These are phyloP conservation scores for Tetrapisispora taiwanensis DNA, from an alignment of 805 yeast genomes.

Conservation along the genomic window DNA sequence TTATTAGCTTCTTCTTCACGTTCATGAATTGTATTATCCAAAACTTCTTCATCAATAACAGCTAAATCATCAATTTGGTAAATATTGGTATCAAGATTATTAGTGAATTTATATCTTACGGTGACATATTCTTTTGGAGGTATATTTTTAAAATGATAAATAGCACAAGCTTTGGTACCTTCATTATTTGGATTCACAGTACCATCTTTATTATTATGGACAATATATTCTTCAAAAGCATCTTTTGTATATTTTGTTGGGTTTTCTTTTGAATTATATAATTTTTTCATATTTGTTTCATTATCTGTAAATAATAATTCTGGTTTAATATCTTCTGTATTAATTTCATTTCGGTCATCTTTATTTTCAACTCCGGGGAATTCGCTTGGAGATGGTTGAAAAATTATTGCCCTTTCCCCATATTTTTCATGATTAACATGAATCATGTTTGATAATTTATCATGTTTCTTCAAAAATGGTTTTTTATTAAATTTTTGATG, in stretches of 20 bases:
- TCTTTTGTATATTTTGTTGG: conserved; percentile 61
- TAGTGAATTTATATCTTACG: conserved; percentile 62
- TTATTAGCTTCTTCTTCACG: conserved; percentile 87
- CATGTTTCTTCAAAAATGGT: conserved; percentile 37
- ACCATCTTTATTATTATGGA: conserved; percentile 42
- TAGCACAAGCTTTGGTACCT: conserved; percentile 83
- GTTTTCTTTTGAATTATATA: conserved; percentile 53
- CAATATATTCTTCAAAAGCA: conserved; percentile 79
- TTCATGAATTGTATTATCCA: conserved; percentile 56
- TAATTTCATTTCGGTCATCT: conserved; percentile 8
- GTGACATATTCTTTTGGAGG: conserved; percentile 85
- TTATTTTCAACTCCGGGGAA: conserved; percentile 29
- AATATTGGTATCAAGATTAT: conserved; percentile 21
- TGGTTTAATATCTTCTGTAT: conserved; percentile 58
- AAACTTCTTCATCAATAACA: conserved; percentile 58
- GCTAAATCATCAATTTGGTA: conserved; percentile 25
- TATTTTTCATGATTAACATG: conserved; percentile 57
- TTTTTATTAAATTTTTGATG: conserved; percentile 35
- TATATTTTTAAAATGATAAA: conserved; percentile 69
- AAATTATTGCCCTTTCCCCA: conserved; percentile 54
- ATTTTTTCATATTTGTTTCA: conserved; percentile 63
- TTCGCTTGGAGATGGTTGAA: conserved; percentile 85
- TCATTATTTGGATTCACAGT: conserved; percentile 58
- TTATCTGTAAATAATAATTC: conserved; percentile 76
- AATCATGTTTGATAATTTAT: conserved; percentile 36